Base-by-base conservation (phyloP, 257 asterid species). In the Henckelia pumila region DNA sequence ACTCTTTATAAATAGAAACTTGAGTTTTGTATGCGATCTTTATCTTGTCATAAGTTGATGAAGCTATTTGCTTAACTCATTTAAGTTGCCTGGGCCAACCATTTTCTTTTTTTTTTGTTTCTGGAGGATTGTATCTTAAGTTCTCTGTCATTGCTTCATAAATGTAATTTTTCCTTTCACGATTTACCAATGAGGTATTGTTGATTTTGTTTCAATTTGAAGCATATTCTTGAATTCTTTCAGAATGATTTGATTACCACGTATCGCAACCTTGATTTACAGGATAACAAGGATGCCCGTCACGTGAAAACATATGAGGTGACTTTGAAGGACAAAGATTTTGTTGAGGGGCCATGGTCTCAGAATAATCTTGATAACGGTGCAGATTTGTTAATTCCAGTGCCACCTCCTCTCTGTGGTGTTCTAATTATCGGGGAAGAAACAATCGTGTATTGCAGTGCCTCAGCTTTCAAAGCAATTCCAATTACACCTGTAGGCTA, bases 321-420 rank as follows among this genome's bases (percentile, higher is more conserved):
- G 60, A 84, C 91, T 57, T 76, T 88, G 86, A 88, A 86, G 79
- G 96, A 91, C 77, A 88, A 88, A 79, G 96, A 86, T 83, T 91
- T 91, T 81, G 82, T 83, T 71, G 97, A 91, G 84, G 97, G 97
- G 62, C 95, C 97, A 44, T 91, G 95, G 97, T 87, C 96, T 75
- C 97, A 83, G 75, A 88, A 83, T 79, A 91, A 91, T 85, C 97
- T 91, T 74, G 96, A 88, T 79, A 86, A 88, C 77, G 97, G 97
- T 53, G 97, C 97, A 23, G 92, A 84, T 71, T 81, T 91, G 82
- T 81, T 91, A 66, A 91, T 91, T 65, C 97, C 97, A 61, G 93
- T 91, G 64, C 97, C 97, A 9, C 92, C 97, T 24, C 97, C 97
- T 63, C 86, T 88, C 63, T 88, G 96, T 69, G 97, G 97, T 30